Conservation (phyloP, 805 yeast genomes). For the Wickerhamomyces canadensis region DNA sequence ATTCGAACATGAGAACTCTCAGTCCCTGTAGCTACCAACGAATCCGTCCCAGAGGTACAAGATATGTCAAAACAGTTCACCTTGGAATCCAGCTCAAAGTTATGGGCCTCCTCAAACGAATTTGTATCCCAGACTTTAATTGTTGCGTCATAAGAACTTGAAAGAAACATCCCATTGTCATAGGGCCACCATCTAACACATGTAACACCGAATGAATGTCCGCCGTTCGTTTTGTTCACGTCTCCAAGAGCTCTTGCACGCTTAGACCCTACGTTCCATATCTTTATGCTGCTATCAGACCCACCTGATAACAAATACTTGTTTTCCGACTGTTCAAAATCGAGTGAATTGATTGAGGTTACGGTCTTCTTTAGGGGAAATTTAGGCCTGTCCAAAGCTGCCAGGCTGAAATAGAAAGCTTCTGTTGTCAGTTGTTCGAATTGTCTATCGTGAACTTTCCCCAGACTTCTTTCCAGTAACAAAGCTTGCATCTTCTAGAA, state of each 20-base stretch:
- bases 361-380: slow-evolving; percentile 14
- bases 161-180: slow-evolving; percentile 81
- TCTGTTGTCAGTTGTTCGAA: slow-evolving; percentile 19
- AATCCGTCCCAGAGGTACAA: slow-evolving; percentile 32
- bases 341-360: slow-evolving; percentile 49
- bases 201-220: slow-evolving; percentile 72
- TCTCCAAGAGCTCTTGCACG: slow-evolving; percentile 10
- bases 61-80: slow-evolving; percentile 65
- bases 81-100: slow-evolving; percentile 54
- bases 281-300: slow-evolving; percentile 60
- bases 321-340: slow-evolving; percentile 42
- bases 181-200: slow-evolving; percentile 81
- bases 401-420: slow-evolving; percentile 19
- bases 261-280: slow-evolving; percentile 50
- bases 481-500: slow-evolving; percentile 8
- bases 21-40: slow-evolving; percentile 63
- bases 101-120: slow-evolving; percentile 56
- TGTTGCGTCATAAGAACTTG: slow-evolving; percentile 73
- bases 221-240: slow-evolving; percentile 25
- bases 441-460: slow-evolving; percentile 2
- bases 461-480: slow-evolving; percentile 11
- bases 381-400: slow-evolving; percentile 14
- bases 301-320: slow-evolving; percentile 62
- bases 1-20: slow-evolving; percentile 67
- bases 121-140: slow-evolving; percentile 81